Percentiles rank a stretch among this genome's conserved stretches.
Conservation (phyloP, 257 asterid species). For the Phtheirospermum japonicum region DNA sequence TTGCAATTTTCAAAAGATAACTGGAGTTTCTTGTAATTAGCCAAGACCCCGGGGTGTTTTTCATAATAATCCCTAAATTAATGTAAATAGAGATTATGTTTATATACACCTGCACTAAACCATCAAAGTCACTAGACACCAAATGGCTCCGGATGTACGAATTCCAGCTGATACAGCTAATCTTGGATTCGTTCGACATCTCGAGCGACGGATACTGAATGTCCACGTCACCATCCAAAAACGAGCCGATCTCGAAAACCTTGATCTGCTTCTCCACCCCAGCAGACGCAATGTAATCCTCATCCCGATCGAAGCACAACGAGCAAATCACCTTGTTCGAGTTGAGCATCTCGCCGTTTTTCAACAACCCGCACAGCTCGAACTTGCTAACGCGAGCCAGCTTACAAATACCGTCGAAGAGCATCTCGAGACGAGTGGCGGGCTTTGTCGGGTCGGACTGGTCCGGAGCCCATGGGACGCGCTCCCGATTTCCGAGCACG, state of each 20-base stretch:
- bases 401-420: too few species aligned
- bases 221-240: conserved; percentile 41
- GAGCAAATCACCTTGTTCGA: conserved; percentile 34
- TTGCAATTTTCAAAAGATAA: too few species aligned
- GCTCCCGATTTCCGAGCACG: too few species aligned
- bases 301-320: conserved; percentile 50
- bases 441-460: too few species aligned
- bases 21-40: too few species aligned
- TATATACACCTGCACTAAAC: conserved; percentile 58
- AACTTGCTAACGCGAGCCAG: too few species aligned
- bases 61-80: too few species aligned
- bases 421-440: too few species aligned
- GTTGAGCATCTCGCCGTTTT: not conserved
- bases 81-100: not conserved
- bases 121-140: conserved; percentile 53
- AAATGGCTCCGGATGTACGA: conserved; percentile 44
- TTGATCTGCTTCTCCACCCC: conserved; percentile 59
- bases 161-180: conserved; percentile 62
- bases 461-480: too few species aligned
- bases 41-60: too few species aligned
- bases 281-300: conserved; percentile 48
- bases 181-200: conserved; percentile 41
- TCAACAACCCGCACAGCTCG: not conserved
- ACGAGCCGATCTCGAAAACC: conserved; percentile 41
- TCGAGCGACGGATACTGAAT: conserved; percentile 56